Evolutionary conservation across 371 early-diverging fungal genomes (phyloP).

Genomic region (Smittium mucronatum): DNA sequence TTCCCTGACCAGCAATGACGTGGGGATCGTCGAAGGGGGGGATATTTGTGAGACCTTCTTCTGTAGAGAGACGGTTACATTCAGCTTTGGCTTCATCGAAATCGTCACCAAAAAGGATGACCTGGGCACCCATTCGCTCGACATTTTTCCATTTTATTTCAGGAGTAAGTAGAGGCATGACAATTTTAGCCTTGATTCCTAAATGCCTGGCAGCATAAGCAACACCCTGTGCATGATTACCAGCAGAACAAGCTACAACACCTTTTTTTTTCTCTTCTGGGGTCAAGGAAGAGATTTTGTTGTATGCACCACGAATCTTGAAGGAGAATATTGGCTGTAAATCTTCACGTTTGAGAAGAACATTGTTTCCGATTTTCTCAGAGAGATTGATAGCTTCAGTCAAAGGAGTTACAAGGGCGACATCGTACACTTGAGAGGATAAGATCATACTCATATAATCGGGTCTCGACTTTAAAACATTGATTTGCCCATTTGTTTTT

Average conservation of each 20-base stretch:
- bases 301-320: constrained; percentile 94
- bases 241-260: constrained; percentile 92
- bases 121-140: constrained; percentile 75
- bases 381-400: constrained; percentile 70
- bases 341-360: constrained; percentile 89
- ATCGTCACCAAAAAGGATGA: constrained; percentile 74
- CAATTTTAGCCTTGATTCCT: constrained; percentile 86
- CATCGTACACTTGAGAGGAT: constrained; percentile 80
- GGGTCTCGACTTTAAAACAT: not conserved
- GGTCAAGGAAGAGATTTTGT: constrained; percentile 67
- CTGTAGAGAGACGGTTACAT: constrained; percentile 50
- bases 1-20: constrained; percentile 97
- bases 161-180: constrained; percentile 75
- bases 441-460: constrained; percentile 86
- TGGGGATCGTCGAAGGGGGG: constrained; percentile 95
- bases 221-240: constrained; percentile 92
- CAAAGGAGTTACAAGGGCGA: constrained; percentile 82
- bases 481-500: not conserved
- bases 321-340: constrained; percentile 93
- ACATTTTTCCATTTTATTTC: constrained; percentile 81
- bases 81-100: constrained; percentile 88
- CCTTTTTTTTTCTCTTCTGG: constrained; percentile 63
- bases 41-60: constrained; percentile 71
- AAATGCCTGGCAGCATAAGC: constrained; percentile 82
- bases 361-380: constrained; percentile 41